A percentile compares a stretch with the other conserved stretches of the same genome.
These are phyloP conservation scores for Linnemannia elongata DNA, from an alignment of 192 early-diverging fungal genomes.

Conservation along the genomic window DNA sequence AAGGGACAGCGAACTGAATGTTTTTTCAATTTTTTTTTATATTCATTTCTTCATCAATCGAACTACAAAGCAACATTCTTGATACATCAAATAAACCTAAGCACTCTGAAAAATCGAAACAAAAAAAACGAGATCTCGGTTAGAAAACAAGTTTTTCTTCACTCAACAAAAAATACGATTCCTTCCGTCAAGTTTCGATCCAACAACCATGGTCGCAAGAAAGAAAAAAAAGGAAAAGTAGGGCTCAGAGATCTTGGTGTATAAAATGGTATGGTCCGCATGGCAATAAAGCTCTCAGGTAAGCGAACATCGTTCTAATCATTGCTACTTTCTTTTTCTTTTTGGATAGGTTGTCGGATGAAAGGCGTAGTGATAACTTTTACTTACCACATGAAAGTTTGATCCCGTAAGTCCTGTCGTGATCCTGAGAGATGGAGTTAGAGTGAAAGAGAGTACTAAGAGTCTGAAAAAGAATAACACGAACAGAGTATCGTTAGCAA, in stretches of 20 bases:
- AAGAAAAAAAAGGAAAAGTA: background rate
- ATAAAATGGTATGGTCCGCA: constrained; percentile 59
- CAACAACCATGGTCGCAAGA: background rate
- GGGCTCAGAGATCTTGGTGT: constrained; percentile 60
- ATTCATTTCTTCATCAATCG: too few species aligned
- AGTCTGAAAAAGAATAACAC: background rate
- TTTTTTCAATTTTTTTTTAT: too few species aligned
- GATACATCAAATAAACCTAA: too few species aligned
- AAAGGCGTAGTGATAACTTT: background rate
- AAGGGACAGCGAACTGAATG: too few species aligned
- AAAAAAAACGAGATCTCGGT: too few species aligned
- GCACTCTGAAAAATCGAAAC: too few species aligned
- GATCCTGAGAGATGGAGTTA: background rate
- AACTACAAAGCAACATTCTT: too few species aligned
- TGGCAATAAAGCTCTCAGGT: constrained; percentile 59
- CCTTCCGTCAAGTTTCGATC: background rate
- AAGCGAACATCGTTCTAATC: constrained; percentile 61
- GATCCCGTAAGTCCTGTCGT: too few species aligned
- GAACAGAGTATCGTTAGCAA: background rate
- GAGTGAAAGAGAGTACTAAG: background rate
- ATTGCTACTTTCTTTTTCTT: constrained; percentile 19
- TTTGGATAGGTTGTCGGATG: background rate
- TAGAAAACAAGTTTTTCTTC: too few species aligned
- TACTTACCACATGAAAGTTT: constrained; percentile 21
- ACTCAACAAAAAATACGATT: background rate